Percentiles rank a stretch among this genome's conserved stretches.
Conservation (phyloP, 2,329 filamentous ascomycete genomes). For the Eurotiales sp. region DNA sequence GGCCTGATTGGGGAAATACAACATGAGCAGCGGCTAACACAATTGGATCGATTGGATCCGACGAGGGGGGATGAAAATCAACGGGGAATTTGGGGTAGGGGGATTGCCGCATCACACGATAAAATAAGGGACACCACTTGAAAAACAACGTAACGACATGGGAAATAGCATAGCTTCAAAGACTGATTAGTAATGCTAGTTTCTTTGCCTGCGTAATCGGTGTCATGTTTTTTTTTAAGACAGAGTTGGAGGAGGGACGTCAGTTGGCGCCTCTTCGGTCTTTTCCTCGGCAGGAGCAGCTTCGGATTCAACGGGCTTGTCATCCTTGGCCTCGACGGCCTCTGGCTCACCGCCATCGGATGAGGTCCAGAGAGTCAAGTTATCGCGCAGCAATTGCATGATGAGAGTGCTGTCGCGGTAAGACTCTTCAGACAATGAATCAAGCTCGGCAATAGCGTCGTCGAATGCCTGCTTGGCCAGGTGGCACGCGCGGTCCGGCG, state of each 20-base stretch:
- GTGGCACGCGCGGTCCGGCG: conserved; percentile 94
- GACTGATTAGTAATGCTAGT: conserved; percentile 20
- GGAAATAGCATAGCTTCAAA: neutral
- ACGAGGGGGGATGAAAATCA: conserved; percentile 22
- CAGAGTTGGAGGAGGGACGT: conserved; percentile 9
- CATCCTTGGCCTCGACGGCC: conserved; percentile 60
- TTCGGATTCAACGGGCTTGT: conserved; percentile 52
- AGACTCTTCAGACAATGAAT: conserved; percentile 94
- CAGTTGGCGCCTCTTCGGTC: conserved; percentile 32
- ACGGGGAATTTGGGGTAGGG: neutral
- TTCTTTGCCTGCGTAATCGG: conserved; percentile 16
- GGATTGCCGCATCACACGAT: no score
- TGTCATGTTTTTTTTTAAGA: conserved; percentile 6
- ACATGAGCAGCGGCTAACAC: conserved; percentile 35
- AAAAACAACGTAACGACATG: neutral
- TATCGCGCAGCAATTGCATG: conserved; percentile 98
- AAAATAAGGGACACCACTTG: neutral
- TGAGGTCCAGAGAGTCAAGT: conserved; percentile 96
- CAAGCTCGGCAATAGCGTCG: conserved; percentile 96
- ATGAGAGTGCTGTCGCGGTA: conserved; percentile 99
- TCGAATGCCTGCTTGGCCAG: conserved; percentile 99
- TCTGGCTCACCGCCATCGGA: conserved; percentile 76
- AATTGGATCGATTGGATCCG: no score
- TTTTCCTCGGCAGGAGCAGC: conserved; percentile 38
- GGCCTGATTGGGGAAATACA: conserved; percentile 20